These are phyloP conservation scores for Melaleuca quinquenervia DNA, from an alignment of 345 rosid genomes.

Conservation along the genomic window DNA sequence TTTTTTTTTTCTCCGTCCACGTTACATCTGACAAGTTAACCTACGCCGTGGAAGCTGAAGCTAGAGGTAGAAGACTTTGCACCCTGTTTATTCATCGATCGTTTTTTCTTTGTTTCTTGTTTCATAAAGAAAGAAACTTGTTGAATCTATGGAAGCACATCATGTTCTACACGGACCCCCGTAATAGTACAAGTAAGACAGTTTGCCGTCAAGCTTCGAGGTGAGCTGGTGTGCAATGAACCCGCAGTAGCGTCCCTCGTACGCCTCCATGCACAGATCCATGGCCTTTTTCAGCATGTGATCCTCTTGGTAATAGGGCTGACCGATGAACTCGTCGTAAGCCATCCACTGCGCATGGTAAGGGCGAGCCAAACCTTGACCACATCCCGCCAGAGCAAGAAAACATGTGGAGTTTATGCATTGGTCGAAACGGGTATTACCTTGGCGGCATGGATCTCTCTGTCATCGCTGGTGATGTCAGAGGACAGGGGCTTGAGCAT, in stretches of 20 bases:
- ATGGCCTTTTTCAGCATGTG: slow-evolving; percentile 24
- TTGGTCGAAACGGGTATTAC: not conserved
- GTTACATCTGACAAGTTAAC: not conserved
- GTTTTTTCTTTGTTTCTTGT: too few relatives aligned
- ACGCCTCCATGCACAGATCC: slow-evolving; percentile 22
- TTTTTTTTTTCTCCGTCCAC: not conserved
- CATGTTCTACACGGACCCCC: not conserved
- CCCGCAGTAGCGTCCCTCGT: slow-evolving; percentile 20
- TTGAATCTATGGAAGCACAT: not conserved
- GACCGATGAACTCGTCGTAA: slow-evolving; percentile 20
- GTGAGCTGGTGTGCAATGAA: slow-evolving; percentile 25
- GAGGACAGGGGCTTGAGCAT: slow-evolving; percentile 31
- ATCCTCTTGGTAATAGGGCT: slow-evolving; percentile 28
- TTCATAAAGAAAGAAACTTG: not conserved
- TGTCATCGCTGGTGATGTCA: slow-evolving; percentile 24
- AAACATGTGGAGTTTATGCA: not conserved
- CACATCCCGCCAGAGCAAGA: not conserved
- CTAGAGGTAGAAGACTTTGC: not conserved
- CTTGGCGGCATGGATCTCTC: slow-evolving; percentile 34
- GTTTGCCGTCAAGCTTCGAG: slow-evolving; percentile 40
- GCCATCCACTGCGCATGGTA: slow-evolving; percentile 31
- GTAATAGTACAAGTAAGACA: slow-evolving; percentile 21
- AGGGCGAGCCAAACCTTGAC: not conserved
- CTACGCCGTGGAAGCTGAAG: not conserved
- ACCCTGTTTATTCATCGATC: not conserved